Base-by-base conservation (phyloP, 495 filamentous ascomycete species). In the Talaromyces ruber region DNA sequence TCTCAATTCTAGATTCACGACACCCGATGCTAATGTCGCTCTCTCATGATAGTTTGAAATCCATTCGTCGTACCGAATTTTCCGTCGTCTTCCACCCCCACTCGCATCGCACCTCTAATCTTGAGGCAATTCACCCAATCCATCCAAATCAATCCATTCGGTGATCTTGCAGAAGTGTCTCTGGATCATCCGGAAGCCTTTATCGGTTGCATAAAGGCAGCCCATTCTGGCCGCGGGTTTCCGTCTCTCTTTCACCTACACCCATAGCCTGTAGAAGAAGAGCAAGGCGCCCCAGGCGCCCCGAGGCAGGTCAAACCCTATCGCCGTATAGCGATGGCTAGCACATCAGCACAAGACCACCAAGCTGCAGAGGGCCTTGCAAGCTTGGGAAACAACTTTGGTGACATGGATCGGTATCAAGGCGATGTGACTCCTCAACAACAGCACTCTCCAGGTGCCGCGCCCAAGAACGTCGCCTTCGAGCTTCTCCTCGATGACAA, bases 401-500 rank as follows among this genome's bases (percentile, higher is more conserved):
- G 34, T 39, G 60, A 62, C 50, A 32, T 62, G 60, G 60, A 56
- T 43, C 51, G 50, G 21, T 55, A 62, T 30, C 60, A 28, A 39
- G 69, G 69, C 64, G 66, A 55, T 63, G 67, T 67, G 62, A 64
- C 63, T 37, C 59, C 71, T 66, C 70, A 76, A 72, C 69, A 74
- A 64, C 64, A 74, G 76, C 51, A 54, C 51, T 73, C 82, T 79
- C 77, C 79, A 51, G 78, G 77, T 62, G 79, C 82, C 39, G 76
- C 80, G 9, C 86, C 88, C 65, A 96, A 95, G 75, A 86, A 86
- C 66, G 86, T 97, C 72, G 78, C 87, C 68, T 98, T 98, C 72
- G 85, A 93, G 74, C 82, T 97, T 26, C 81, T 94, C 29, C 86
- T 91, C 69, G 82, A 86, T 63, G 83, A 89, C 58, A 84, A 84